A percentile compares a stretch with the other conserved stretches of the same genome.
Evolutionary conservation across 2,329 filamentous ascomycete genomes (phyloP).

Genomic region (Corynespora cassiicola): DNA sequence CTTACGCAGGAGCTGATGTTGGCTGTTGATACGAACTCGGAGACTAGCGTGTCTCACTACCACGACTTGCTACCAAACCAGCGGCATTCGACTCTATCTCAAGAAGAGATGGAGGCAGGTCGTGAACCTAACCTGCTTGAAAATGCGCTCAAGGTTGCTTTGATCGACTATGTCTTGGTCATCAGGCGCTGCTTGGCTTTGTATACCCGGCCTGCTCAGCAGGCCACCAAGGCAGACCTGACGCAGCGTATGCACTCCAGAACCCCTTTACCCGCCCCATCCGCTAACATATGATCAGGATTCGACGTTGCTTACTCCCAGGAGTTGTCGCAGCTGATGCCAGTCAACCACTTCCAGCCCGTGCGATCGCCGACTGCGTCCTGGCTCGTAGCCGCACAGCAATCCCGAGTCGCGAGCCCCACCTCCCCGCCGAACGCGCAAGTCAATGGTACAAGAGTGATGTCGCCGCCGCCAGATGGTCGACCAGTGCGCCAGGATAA

Average conservation of each 20-base stretch:
- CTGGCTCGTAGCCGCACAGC: slow-evolving; percentile 35
- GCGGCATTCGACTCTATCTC: slow-evolving; percentile 40
- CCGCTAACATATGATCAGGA: slow-evolving; percentile 37
- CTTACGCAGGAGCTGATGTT: slow-evolving; percentile 79
- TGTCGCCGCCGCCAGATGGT: slow-evolving; percentile 26
- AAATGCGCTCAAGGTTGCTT: slow-evolving; percentile 80
- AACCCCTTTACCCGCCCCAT: slow-evolving; percentile 10
- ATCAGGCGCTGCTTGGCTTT: slow-evolving; percentile 80
- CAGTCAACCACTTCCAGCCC: slow-evolving; percentile 33
- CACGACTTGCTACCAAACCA: slow-evolving; percentile 71
- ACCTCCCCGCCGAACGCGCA: slow-evolving; percentile 21
- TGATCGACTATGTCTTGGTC: slow-evolving; percentile 88
- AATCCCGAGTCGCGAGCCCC: slow-evolving; percentile 34
- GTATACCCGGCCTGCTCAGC: slow-evolving; percentile 70
- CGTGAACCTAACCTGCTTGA: slow-evolving; percentile 64
- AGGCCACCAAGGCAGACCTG: slow-evolving; percentile 66
- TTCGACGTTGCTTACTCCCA: slow-evolving; percentile 54
- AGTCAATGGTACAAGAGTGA: slow-evolving; percentile 31
- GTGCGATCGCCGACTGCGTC: slow-evolving; percentile 42
- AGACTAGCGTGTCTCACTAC: slow-evolving; percentile 81
- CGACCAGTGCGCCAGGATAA: slow-evolving; percentile 44
- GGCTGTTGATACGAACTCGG: slow-evolving; percentile 75
- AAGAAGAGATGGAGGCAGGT: slow-evolving; percentile 52
- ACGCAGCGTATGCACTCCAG: slow-evolving; percentile 64
- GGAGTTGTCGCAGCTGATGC: slow-evolving; percentile 51